Percentiles rank a stretch among this genome's conserved stretches.
Conservation (phyloP, 208 protist species). For the Trypanosoma vivax region DNA sequence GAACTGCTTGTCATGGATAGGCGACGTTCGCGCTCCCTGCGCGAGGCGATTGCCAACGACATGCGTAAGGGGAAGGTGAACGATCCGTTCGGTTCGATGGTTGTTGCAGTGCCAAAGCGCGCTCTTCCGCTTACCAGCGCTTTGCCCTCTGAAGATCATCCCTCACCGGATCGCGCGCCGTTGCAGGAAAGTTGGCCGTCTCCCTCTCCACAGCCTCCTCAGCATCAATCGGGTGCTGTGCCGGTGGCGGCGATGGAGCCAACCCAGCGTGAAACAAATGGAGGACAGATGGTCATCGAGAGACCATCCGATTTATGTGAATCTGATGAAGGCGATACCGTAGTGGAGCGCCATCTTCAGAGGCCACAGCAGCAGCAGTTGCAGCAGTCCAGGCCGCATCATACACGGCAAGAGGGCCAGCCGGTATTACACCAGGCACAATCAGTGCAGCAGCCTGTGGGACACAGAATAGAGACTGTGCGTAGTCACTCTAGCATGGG, state of each 20-base stretch:
- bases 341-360: not conserved
- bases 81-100: conserved; percentile 68
- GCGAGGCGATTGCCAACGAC: conserved; percentile 77
- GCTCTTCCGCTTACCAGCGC: conserved; percentile 38
- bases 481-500: conserved; percentile 1
- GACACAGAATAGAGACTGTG: not conserved
- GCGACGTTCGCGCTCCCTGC: conserved; percentile 60
- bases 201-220: too few species aligned
- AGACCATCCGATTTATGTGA: not conserved
- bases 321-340: not conserved
- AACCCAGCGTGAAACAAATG: not conserved
- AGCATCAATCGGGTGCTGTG: too few species aligned
- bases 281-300: not conserved
- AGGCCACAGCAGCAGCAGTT: not conserved
- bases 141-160: conserved; percentile 5
- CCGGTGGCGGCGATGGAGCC: not conserved
- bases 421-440: too few species aligned
- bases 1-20: conserved; percentile 30
- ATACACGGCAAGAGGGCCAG: not conserved
- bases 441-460: conserved; percentile 6
- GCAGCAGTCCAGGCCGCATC: conserved; percentile 3
- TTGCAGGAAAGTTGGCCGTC: not conserved
- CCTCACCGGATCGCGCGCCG: not conserved
- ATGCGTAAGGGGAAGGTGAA: conserved; percentile 73
- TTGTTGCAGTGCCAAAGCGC: conserved; percentile 78